Percentiles rank a stretch among this genome's conserved stretches.
Evolutionary conservation across 257 asterid genomes (phyloP).

Genomic region (Capsicum baccatum): DNA sequence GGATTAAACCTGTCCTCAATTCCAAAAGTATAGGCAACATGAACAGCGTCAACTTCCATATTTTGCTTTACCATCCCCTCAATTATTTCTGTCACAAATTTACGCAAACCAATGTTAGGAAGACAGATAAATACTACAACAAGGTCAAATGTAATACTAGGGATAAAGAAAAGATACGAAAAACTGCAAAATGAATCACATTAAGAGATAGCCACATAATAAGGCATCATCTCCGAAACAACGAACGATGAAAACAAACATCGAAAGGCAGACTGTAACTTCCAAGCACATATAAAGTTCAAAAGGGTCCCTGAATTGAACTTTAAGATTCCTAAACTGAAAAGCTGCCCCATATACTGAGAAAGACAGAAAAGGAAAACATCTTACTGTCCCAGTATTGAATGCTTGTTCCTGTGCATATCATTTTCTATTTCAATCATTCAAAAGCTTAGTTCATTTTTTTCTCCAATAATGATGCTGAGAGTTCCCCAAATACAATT

Average conservation of each 20-base stretch:
- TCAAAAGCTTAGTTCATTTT: not conserved
- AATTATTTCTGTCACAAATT: constrained; percentile 57
- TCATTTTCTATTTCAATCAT: not conserved
- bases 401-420: too few species aligned
- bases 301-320: not conserved
- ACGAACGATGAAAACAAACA: not conserved
- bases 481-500: not conserved
- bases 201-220: not conserved
- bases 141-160: not conserved
- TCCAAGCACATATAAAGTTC: not conserved
- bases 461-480: not conserved
- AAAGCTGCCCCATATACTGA: not conserved
- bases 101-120: not conserved
- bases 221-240: not conserved
- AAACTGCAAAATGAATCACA: not conserved
- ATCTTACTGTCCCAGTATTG: not conserved
- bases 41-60: constrained; percentile 76
- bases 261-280: not conserved
- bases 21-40: constrained; percentile 63
- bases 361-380: not conserved
- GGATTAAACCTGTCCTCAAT: constrained; percentile 63
- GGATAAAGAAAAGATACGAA: not conserved
- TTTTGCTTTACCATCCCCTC: constrained; percentile 62
- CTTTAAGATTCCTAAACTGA: not conserved
- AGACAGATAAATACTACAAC: not conserved